These are phyloP conservation scores for Septoria petroselini DNA, from an alignment of 2,329 filamentous ascomycete species.

Conservation along the genomic window DNA sequence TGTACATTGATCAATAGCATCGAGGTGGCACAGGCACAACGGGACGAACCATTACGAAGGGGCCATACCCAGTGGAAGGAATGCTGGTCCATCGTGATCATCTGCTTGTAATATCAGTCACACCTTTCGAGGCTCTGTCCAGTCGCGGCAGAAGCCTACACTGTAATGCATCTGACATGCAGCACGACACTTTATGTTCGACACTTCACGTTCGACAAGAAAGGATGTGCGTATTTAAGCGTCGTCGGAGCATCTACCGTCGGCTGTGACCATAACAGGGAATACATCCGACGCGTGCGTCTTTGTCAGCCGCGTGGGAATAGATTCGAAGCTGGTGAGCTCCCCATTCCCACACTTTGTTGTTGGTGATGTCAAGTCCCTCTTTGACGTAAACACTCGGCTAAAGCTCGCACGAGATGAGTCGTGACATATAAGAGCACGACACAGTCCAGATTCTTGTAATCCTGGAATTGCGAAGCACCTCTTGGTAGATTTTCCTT, in stretches of 20 bases:
- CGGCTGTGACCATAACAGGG: background rate
- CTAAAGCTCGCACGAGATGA: constrained; percentile 9
- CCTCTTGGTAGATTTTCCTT: too few relatives aligned
- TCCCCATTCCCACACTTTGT: too few relatives aligned
- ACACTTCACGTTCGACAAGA: background rate
- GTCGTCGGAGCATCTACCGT: background rate
- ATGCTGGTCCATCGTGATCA: too few relatives aligned
- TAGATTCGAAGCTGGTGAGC: background rate
- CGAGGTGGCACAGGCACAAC: background rate
- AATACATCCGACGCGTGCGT: background rate
- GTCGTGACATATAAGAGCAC: constrained; percentile 1
- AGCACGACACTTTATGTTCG: background rate
- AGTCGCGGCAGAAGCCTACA: too few relatives aligned
- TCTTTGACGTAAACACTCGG: too few relatives aligned
- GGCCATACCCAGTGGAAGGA: background rate
- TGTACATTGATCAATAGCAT: background rate
- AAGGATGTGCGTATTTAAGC: too few relatives aligned
- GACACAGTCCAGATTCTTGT: background rate
- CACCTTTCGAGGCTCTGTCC: too few relatives aligned
- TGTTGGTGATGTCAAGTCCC: constrained; percentile 3
- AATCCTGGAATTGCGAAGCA: too few relatives aligned
- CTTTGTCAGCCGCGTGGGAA: background rate
- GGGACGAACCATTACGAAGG: constrained; percentile 1
- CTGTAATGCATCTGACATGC: background rate
- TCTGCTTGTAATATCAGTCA: too few relatives aligned